Evolutionary conservation across 2,329 filamentous ascomycete species (phyloP), one percentile per base, ranked within the genome.

Genomic region (Pseudocercospora fijiensis): DNA sequence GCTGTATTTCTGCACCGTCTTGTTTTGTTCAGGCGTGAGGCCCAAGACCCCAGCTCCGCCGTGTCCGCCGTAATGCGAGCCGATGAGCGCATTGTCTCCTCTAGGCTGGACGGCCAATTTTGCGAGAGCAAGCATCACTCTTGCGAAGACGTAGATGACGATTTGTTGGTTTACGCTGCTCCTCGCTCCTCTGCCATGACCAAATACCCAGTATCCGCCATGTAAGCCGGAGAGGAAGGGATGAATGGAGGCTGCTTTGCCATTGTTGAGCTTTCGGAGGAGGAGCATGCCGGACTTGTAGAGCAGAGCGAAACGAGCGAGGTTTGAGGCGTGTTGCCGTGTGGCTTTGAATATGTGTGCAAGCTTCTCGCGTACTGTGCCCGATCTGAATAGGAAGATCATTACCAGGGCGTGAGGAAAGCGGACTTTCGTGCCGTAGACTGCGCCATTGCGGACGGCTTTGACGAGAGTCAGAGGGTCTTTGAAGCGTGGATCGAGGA

Each of bases 351-450:
- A 83, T 70, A 99, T 88, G 59, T 96, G 86, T 62, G 80, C 79
- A 68, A 86, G 75, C 79, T 98, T 98, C 76, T 96, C 86, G 61
- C 87, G 88, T 72, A 96, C 77, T 57, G 81, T 86, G 80, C 94
- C 95, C 9, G 90, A 92, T 71, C 95, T 91, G 83, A 99, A 99
- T 70, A 99, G 86, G 72, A 98, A 90, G 70, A 97, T 92, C 94
- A 99, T 99, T 58, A 99, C 95, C 71, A 99, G 85, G 65, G 95
- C 95, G 81, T 99, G 95, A 69, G 95, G 95, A 81, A 99, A 98
- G 68, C 95, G 93, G 78, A 99, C 92, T 86, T 98, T 98, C 73
- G 91, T 88, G 65, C 95, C 95, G 80, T 99, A 99, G 67, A 99
- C 92, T 69, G 93, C 88, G 77, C 95, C 95, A 87, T 98, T 99